Base-by-base conservation (phyloP, 805 yeast species). In the Saturnispora sekii region DNA sequence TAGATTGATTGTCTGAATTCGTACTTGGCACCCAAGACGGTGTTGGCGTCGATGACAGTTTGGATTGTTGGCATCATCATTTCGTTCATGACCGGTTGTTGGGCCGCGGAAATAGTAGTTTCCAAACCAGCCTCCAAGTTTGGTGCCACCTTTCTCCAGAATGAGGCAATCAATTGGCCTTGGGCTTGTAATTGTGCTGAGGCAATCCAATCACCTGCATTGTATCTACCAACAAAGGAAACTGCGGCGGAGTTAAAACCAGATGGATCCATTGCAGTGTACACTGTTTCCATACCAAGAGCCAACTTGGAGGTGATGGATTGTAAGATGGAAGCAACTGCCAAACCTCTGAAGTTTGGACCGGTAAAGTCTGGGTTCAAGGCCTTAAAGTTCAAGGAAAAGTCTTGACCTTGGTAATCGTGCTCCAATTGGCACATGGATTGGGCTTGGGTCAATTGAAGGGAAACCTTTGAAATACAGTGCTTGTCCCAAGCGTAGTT, bases 1-100 rank as follows among this genome's bases (percentile, higher is more conserved):
- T 88, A 88, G 44, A 87, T 81, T 47, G 94, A 82, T 68, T 87
- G 94, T 72, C 97, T 87, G 76, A 87, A 93, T 72, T 93, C 97
- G 68, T 90, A 90, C 70, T 90, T 93, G 58, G 96, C 95, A 68
- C 97, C 98, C 47, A 90, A 63, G 49, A 96, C 84, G 56, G 98
- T 89, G 58, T 77, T 75, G 61, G 95, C 97, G 62, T 90, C 96
- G 48, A 89, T 73, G 37, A 82, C 79, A 31, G 95, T 85, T 63
- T 85, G 87, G 56, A 80, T 77, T 52, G 84, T 78, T 60, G 90
- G 84, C 44, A 79, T 74, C 57, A 87, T 86, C 73, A 81, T 73
- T 65, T 84, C 72, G 40, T 82, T 78, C 63, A 81, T 84, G 45
- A 79, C 76, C 54, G 82, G 76, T 62, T 88, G 93, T 70, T 84